Evolutionary conservation across 345 rosid species (phyloP), one percentile per base, ranked within the genome.

Genomic region (Populus pruinosa): DNA sequence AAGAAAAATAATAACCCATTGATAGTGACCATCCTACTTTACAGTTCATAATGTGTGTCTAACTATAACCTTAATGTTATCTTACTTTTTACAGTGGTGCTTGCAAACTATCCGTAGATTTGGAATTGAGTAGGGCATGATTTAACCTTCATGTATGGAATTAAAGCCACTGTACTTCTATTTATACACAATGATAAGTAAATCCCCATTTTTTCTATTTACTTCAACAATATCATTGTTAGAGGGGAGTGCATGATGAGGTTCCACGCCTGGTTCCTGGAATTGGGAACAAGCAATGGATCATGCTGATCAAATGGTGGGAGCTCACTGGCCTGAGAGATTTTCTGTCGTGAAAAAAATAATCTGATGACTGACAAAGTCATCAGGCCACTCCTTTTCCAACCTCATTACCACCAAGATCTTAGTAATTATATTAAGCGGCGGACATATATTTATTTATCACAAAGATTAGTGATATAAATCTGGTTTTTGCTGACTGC

Each of bases 261-360:
- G 62, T 80, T 84, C 78, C 84, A 85, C 77, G 88, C 83, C 63
- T 71, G 85, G 86, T 82, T 79, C 68, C 80, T 35, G n/a, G 71
- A 85, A 75, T 21, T 76, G 87, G 85, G 76, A 80, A 77, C 89
- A 85, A 23, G 27, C 38, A 77, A 65, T 76, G 35, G 76, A 79
- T 82, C 73, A 68, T 71, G 18, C 74, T 73, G 56, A 53, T 39
- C 35, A 76, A 50, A 66, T 43, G 77, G 77, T 68, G 73, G 79
- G 84, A 13, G 50, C 56, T 23, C 77, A 23, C 67, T 36, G n/a
- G 25, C 56, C 67, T 71, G 71, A 64, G 71, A 43, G 69, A 50
- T 76, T 29, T 77, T 65, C 3, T 77, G 70, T 38, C 64, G 56
- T 77, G 12, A 74, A 67, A 53, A 2, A 62, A 53, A 20, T 6